These are phyloP conservation scores for Massarina eburnea DNA, from an alignment of 2,329 filamentous ascomycete genomes.

Conservation along the genomic window DNA sequence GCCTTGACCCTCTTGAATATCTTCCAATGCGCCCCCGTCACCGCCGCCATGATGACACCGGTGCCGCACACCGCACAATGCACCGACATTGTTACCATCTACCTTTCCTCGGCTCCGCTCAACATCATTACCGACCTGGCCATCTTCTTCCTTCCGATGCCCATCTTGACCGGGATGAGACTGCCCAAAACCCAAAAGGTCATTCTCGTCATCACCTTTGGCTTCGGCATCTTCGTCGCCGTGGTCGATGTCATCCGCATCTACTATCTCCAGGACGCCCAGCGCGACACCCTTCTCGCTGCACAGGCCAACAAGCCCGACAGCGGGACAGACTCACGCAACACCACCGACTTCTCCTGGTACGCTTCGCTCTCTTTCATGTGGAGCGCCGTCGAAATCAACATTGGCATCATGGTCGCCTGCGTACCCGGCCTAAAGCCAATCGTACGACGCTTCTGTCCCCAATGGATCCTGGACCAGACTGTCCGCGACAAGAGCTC, in stretches of 20 bases:
- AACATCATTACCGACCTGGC: slow-evolving; percentile 91
- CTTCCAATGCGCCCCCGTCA: slow-evolving; percentile 78
- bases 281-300: slow-evolving; percentile 49
- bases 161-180: slow-evolving; percentile 73
- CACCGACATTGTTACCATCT: slow-evolving; percentile 64
- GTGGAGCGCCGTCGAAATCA: slow-evolving; percentile 93
- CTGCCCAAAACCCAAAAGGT: slow-evolving; percentile 84
- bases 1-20: slow-evolving; percentile 84
- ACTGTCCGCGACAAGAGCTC: slow-evolving; percentile 31
- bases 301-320: slow-evolving; percentile 33
- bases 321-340: slow-evolving; percentile 37
- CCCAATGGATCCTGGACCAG: slow-evolving; percentile 57
- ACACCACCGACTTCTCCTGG: slow-evolving; percentile 59
- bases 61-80: slow-evolving; percentile 53
- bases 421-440: slow-evolving; percentile 94
- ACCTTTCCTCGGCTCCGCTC: slow-evolving; percentile 76
- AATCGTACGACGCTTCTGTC: slow-evolving; percentile 66
- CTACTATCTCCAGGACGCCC: slow-evolving; percentile 81
- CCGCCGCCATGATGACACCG: slow-evolving; percentile 65
- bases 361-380: slow-evolving; percentile 84
- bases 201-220: slow-evolving; percentile 83
- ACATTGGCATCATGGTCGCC: slow-evolving; percentile 84
- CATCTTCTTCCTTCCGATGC: slow-evolving; percentile 84
- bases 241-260: slow-evolving; percentile 88
- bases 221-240: slow-evolving; percentile 82